Percentiles rank a stretch among this genome's conserved stretches.
Evolutionary conservation across 305 asterid genomes (phyloP).

Genomic region (Fraxinus velutina): DNA sequence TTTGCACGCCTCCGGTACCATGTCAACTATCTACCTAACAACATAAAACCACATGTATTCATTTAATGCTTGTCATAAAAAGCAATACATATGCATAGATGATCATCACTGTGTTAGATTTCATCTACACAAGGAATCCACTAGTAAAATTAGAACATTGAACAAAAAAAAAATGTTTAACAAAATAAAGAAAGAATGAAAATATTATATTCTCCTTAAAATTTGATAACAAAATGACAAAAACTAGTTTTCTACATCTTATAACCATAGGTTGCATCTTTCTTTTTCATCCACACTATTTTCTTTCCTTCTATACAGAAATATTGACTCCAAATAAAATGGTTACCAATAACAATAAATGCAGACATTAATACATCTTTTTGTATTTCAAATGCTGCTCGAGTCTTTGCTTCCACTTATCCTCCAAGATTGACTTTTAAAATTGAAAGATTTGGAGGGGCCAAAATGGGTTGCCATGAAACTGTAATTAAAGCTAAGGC

Average conservation of each 20-base stretch:
- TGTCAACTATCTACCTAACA: not conserved
- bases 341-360: not conserved
- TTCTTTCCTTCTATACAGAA: not conserved
- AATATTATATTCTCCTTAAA: not conserved
- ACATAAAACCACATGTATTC: not conserved
- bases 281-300: not conserved
- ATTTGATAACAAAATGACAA: not conserved
- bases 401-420: not conserved
- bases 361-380: not conserved
- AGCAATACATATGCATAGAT: not conserved
- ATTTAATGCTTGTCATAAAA: not conserved
- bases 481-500: slow-evolving; percentile 31
- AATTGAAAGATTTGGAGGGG: not conserved
- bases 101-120: not conserved
- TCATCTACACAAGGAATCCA: not conserved
- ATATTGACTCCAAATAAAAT: not conserved
- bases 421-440: not conserved
- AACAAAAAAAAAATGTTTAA: too few relatives aligned
- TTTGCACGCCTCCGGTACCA: not conserved
- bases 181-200: not conserved
- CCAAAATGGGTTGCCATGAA: not conserved
- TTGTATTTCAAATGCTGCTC: not conserved
- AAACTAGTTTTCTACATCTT: not conserved
- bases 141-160: not conserved
- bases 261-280: not conserved